Evolutionary conservation across 352 stramenopile genomes (phyloP).

Genomic region (Phytophthora fragariae): DNA sequence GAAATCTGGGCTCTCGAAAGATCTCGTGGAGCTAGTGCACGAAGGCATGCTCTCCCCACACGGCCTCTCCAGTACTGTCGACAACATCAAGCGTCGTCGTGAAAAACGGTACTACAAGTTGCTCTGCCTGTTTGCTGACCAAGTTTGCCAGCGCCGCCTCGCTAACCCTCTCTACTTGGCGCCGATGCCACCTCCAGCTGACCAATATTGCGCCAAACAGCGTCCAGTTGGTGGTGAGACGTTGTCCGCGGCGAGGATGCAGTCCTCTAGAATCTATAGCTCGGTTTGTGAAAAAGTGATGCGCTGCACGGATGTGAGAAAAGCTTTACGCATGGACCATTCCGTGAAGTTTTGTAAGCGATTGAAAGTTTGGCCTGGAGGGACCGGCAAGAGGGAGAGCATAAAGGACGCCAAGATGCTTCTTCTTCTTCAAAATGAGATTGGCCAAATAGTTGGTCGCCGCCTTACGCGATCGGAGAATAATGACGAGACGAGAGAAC

Average conservation of each 20-base stretch:
- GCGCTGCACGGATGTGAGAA: conserved; percentile 1
- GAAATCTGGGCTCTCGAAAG: not conserved
- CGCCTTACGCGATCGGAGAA: not conserved
- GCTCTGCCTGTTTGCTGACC: not conserved
- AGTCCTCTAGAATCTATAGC: not conserved
- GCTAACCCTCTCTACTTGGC: too few species aligned
- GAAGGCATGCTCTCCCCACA: conserved; percentile 12
- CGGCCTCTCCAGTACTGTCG: not conserved
- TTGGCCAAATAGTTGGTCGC: conserved; percentile 7
- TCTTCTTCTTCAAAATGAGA: conserved; percentile 11
- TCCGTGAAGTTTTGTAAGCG: conserved; percentile 18
- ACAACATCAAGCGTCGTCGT: too few species aligned
- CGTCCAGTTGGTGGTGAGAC: too few species aligned
- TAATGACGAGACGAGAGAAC: not conserved
- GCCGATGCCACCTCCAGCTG: too few species aligned
- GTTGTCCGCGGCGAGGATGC: not conserved
- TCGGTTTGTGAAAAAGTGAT: conserved; percentile 11
- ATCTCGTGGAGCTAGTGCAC: not conserved
- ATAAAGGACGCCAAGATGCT: conserved; percentile 13
- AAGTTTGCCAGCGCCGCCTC: too few species aligned
- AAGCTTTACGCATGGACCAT: conserved; percentile 14
- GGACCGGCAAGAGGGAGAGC: not conserved
- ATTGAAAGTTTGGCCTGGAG: conserved; percentile 1
- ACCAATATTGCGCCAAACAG: too few species aligned
- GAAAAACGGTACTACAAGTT: conserved; percentile 4